These are phyloP conservation scores for Chondrus crispus DNA, from an alignment of 23 red algal species.

Conservation along the genomic window DNA sequence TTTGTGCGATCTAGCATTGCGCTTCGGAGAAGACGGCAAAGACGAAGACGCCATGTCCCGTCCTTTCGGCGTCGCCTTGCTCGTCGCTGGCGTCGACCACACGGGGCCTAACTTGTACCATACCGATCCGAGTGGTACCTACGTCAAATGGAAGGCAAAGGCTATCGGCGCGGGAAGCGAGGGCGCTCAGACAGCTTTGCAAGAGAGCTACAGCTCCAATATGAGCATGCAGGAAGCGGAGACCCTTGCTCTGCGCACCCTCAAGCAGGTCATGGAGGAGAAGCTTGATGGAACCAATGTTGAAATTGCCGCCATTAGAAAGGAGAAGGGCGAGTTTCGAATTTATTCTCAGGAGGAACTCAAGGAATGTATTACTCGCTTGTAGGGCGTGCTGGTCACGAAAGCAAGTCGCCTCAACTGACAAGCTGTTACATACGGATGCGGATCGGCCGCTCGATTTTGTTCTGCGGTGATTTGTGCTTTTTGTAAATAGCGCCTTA, in stretches of 20 bases:
- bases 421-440: no score
- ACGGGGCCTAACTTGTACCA: conserved; percentile 76
- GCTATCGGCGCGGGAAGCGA: conserved; percentile 91
- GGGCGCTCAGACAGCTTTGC: conserved; percentile 90
- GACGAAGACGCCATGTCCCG: conserved; percentile 89
- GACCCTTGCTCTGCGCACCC: conserved; percentile 72
- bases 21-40: conserved; percentile 86
- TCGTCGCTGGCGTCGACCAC: conserved; percentile 85
- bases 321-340: conserved; percentile 45
- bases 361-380: conserved; percentile 74
- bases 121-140: conserved; percentile 90
- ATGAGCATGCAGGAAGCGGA: conserved; percentile 91
- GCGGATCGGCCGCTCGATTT: no score
- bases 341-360: conserved; percentile 81
- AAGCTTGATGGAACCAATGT: conserved; percentile 90
- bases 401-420: no score
- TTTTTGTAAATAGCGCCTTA: no score
- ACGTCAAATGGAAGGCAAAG: conserved; percentile 89
- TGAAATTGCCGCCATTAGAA: conserved; percentile 83
- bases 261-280: conserved; percentile 96
- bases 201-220: conserved; percentile 64
- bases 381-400: no score
- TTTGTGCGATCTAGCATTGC: conserved; percentile 87
- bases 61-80: conserved; percentile 86
- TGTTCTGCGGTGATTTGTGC: no score